phyloP scores from a whole-genome alignment of 805 yeast genomes.

The Schizosaccharomyces osmophilus region DNA sequence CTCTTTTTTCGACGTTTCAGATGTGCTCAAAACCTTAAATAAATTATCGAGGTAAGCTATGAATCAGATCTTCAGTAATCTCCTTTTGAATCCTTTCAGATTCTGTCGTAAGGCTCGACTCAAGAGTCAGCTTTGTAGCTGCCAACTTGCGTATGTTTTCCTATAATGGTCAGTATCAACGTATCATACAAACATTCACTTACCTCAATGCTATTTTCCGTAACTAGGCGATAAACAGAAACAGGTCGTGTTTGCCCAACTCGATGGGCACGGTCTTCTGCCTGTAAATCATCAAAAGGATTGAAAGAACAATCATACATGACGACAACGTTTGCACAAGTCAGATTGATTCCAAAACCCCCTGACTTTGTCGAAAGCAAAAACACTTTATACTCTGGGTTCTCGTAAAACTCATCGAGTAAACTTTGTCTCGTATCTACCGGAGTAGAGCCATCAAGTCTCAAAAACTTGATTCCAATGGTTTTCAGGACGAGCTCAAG shows the following conservation, averaged over 20 bases:
- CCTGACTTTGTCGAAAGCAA: conserved; percentile 89
- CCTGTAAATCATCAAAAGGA: conserved; percentile 96
- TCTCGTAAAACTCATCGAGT: conserved; percentile 72
- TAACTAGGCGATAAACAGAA: conserved; percentile 47
- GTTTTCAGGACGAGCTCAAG: conserved; percentile 49
- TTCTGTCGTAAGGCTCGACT: neutral
- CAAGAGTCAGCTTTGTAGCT: neutral
- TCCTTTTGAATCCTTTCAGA: neutral
- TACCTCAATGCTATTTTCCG: conserved; percentile 55
- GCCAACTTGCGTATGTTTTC: neutral
- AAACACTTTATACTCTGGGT: conserved; percentile 59
- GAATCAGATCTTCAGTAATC: neutral
- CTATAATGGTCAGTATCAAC: neutral
- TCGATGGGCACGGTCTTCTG: conserved; percentile 95
- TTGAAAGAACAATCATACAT: conserved; percentile 86
- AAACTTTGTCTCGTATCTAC: conserved; percentile 82
- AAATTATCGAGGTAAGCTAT: too few species aligned
- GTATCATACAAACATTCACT: neutral
- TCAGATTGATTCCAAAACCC: conserved; percentile 91
- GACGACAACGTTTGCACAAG: conserved; percentile 80
- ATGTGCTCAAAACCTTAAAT: too few species aligned
- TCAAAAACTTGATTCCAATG: conserved; percentile 40
- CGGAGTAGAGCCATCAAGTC: conserved; percentile 82
- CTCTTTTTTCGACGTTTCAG: too few species aligned
- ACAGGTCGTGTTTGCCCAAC: conserved; percentile 85